Conservation (phyloP, 192 early-diverging fungal genomes). For the Coemansia biformis region DNA sequence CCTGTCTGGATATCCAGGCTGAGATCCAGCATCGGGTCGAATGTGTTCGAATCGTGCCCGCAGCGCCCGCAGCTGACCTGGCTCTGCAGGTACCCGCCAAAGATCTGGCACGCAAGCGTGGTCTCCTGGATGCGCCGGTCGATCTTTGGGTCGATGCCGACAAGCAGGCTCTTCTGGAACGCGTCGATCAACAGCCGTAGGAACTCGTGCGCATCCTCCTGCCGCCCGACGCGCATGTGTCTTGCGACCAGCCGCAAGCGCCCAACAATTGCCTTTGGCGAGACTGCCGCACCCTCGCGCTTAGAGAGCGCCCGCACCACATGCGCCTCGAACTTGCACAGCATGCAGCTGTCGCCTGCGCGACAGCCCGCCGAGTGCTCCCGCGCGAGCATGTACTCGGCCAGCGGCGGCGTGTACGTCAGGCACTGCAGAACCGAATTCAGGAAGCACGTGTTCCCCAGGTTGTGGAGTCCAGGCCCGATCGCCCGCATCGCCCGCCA, state of each 20-base stretch:
- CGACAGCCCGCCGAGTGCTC: conserved; percentile 61
- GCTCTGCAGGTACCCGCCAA: conserved; percentile 78
- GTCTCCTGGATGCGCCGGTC: conserved; percentile 71
- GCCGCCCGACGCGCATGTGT: conserved; percentile 70
- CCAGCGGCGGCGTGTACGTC: conserved; percentile 68
- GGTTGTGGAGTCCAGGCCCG: conserved; percentile 66
- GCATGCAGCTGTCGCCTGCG: conserved; percentile 59
- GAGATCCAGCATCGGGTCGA: conserved; percentile 70
- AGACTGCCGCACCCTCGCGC: conserved; percentile 49
- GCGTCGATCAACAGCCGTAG: conserved; percentile 64
- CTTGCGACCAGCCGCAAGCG: conserved; percentile 67
- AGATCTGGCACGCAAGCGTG: conserved; percentile 69
- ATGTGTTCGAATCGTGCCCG: conserved; percentile 67
- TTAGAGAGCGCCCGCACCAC: conserved; percentile 53
- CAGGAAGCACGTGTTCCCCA: conserved; percentile 75
- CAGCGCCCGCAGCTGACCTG: conserved; percentile 72
- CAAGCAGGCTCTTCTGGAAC: conserved; percentile 59
- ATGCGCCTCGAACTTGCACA: conserved; percentile 69
- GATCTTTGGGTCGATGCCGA: conserved; percentile 58
- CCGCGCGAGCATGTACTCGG: conserved; percentile 59
- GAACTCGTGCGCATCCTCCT: conserved; percentile 92
- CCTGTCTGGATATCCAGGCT: conserved; percentile 69
- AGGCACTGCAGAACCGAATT: conserved; percentile 76
- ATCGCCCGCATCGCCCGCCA: conserved; percentile 58
- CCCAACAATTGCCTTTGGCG: conserved; percentile 61